Evolutionary conservation across 2,329 filamentous ascomycete genomes (phyloP), one percentile per base, ranked within the genome.

Genomic region (Chrysoporthe austroafricana): DNA sequence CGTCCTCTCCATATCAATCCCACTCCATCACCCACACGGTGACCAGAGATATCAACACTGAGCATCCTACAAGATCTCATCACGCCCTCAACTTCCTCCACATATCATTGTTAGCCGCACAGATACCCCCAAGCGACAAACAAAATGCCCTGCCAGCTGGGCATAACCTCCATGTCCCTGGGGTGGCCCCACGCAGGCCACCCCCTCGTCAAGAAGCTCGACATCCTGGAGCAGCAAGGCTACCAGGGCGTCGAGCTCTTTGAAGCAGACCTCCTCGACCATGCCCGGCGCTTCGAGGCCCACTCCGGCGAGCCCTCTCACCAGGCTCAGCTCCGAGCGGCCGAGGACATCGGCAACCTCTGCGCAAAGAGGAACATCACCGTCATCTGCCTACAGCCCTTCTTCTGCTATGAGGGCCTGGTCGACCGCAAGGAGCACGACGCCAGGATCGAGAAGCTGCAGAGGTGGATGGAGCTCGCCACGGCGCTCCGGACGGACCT

Each of bases 321-420:
- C 3, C 48, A 70, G 14, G 70, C 71, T 13, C 71, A 76, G 58
- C 66, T 91, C 26, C 74, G 80, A 6, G 90, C 90, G 1, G 90
- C 91, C 36, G 75, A 78, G 3, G 78, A 84, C 61, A 84, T 92
- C 68, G 82, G 82, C 36, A 74, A 78, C 0, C 82, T 93, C 56
- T 92, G 89, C 77, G 77, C 82, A 1, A 42, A 57, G 3, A 56
- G 62, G 43, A 77, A 76, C 43, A 82, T 93, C 32, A 73, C 80
- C 11, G 86, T 93, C 72, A 82, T 93, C 71, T 90, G 88, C 70
- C 83, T 94, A 0, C 91, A 93, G 74, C 92, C 92, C 0, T 94
- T 95, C 76, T 86, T 87, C 80, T 87, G 93, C 78, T 94, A 91
- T 78, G 92, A 94, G 72, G 92, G 92, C 1, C 83, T 94, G 0